Evolutionary conservation across 1,139 yeast genomes (phyloP), one percentile per base, ranked within the genome.

Genomic region (Saccharomyces hybrid): DNA sequence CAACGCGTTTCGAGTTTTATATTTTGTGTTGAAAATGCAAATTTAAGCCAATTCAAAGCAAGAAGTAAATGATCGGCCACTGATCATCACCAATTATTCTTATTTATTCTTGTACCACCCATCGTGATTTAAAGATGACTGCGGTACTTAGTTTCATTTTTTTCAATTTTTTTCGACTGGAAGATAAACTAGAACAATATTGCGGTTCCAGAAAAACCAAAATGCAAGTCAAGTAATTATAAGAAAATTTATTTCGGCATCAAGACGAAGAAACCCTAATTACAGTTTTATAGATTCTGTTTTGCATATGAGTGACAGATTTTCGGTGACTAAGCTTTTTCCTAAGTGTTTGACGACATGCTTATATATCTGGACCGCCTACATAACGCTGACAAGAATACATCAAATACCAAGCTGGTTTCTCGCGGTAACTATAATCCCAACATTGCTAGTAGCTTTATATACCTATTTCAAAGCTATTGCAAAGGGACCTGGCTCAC

Each of bases 401-500:
- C 44, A 47, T 14, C 52, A 55, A 8, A 42, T 65, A 28, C 57
- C 64, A 3, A 48, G 19, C n/a, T 19, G 21, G 6, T 16, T 54
- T 16, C 24, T 57, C 12, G 21, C 50, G 9, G 7, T 53, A 1
- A 12, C 53, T 32, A 50, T 63, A 21, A 26, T 55, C 3, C 46
- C 51, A 2, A 11, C 56, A 19, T 47, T 61, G 0, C 12, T 51
- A 0, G 16, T 63, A 1, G 61, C 66, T 1, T 31, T 76, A 2
- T 70, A 73, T 60, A 70, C 87, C 1, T 88, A 88, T 65, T 73
- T 72, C 59, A 67, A 78, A 57, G 82, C 87, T 1, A 78, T 87
- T 5, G 52, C 55, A 2, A 70, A 72, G 0, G 89, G 89, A 0
- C 83, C 91, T 0, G 91, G 91, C 0, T 74, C 79, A n/a, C 87